Base-by-base conservation (phyloP, 2,329 filamentous ascomycete genomes). In the Bipolaris sorokiniana region DNA sequence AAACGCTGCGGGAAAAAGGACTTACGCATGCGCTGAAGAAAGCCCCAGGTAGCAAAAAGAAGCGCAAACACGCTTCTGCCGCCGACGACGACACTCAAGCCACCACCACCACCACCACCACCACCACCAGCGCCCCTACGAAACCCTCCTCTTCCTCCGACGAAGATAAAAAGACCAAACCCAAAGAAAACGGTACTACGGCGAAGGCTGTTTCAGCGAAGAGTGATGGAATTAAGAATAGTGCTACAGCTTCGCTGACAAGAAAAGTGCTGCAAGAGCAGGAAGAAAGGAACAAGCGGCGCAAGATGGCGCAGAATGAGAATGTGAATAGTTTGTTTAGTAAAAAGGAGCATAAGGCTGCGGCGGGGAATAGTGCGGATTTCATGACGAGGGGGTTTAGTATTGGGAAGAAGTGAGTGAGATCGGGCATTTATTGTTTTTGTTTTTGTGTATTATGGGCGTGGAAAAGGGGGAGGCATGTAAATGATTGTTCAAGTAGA, bases 21-120 rank as follows among this genome's bases (percentile, higher is more conserved):
- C 80, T 98, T 23, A 87, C 92, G 1, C 95, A 99, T 74, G 92
- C 89, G 0, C 78, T 98, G 34, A 98, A 97, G 79, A 97, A 97
- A 76, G 88, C 81, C 0, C 75, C 81, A 2, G 82, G 84, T 0
- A 80, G 78, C 33, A 87, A 86, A 68, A 92, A 92, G 79, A 89
- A 92, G 76, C 92, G 92, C 79, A 92, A 92, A 80, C 84, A 86
- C 50, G 82, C 81, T 7, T 80, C 33, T 7, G 9, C 3, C 3
- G 9, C 37, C 7, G 37, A 20, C 2, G 20, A 6, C 5, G 5
- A 26, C 1, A 7, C 23, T 26, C 23, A 7, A 26, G 6, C 7
- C 7, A 26, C 23, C 23, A 26, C 38, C 5, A 13, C 38, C 6
- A 5, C 20, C 46, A 81, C 80, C 9, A 66, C 48, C 13, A 26